Evolutionary conservation across 108 stramenopile genomes (phyloP).

Genomic region (Skeletonema menzelii): DNA sequence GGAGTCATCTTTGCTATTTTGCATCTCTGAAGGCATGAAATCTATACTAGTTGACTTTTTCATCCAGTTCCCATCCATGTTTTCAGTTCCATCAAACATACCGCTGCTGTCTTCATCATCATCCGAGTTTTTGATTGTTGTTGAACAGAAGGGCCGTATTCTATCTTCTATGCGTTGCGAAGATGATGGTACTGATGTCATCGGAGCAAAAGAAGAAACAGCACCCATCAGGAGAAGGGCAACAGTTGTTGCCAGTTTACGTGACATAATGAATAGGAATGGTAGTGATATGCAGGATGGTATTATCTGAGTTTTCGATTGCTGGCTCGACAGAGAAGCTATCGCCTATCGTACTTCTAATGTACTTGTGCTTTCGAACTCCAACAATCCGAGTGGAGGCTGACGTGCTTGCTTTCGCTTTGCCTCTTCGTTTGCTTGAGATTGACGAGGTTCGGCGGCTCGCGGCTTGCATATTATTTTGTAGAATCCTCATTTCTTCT

Average conservation of each 20-base stretch:
- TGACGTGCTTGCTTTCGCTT: no score
- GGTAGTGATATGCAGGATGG: not conserved
- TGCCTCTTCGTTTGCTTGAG: no score
- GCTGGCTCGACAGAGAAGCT: no score
- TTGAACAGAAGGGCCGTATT: not conserved
- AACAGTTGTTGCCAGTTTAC: not conserved
- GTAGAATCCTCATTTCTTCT: no score
- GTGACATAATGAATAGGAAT: not conserved
- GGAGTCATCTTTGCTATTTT: slow-evolving; percentile 25
- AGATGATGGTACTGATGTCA: not conserved
- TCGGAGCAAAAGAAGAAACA: not conserved
- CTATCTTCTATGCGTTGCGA: not conserved
- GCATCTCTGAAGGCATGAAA: slow-evolving; percentile 8
- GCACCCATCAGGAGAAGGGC: not conserved
- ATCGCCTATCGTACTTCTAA: no score
- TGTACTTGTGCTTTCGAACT: no score
- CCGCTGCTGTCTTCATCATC: not conserved
- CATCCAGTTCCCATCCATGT: slow-evolving; percentile 28
- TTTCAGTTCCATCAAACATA: slow-evolving; percentile 6
- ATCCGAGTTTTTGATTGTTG: not conserved
- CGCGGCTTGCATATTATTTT: no score
- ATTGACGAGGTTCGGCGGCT: no score
- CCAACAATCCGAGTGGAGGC: no score
- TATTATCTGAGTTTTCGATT: no score
- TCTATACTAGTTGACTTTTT: slow-evolving; percentile 9